Conservation (phyloP, 345 rosid species). For the Brassica cretica region DNA sequence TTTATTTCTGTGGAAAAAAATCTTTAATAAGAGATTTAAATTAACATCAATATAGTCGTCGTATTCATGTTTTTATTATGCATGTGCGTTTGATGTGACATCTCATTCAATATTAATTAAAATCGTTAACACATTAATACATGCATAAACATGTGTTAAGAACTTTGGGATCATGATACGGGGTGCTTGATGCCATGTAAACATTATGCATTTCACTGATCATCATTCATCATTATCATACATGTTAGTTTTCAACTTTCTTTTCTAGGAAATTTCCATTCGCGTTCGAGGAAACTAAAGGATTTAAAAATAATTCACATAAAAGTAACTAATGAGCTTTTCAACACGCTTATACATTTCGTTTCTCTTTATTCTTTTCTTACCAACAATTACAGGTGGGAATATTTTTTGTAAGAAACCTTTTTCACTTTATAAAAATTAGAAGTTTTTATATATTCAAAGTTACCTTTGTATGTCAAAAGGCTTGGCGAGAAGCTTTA, state of each 20-base stretch:
- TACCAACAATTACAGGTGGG: neutral
- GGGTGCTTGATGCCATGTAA: constrained; percentile 21
- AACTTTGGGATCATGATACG: constrained; percentile 20
- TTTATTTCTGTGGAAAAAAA: constrained; percentile 1
- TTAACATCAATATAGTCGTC: constrained; percentile 36
- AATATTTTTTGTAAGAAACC: constrained; percentile 4
- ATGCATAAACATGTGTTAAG: constrained; percentile 34
- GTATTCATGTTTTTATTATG: constrained; percentile 39
- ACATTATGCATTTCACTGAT: neutral
- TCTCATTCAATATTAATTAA: constrained; percentile 24
- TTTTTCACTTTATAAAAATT: constrained; percentile 23
- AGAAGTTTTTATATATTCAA: constrained; percentile 1
- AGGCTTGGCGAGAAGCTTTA: constrained; percentile 5
- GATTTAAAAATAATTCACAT: neutral
- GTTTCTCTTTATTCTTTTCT: constrained; percentile 18
- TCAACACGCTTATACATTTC: constrained; percentile 33
- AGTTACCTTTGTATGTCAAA: neutral
- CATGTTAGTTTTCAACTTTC: constrained; percentile 19
- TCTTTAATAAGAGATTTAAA: constrained; percentile 11
- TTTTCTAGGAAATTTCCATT: constrained; percentile 31
- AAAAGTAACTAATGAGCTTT: constrained; percentile 18
- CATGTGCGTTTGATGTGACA: constrained; percentile 46
- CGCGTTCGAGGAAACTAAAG: constrained; percentile 26
- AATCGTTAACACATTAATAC: constrained; percentile 6
- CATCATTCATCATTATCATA: constrained; percentile 21